Base-by-base conservation (phyloP, 306 rosid genomes). In the Comarum palustre region DNA sequence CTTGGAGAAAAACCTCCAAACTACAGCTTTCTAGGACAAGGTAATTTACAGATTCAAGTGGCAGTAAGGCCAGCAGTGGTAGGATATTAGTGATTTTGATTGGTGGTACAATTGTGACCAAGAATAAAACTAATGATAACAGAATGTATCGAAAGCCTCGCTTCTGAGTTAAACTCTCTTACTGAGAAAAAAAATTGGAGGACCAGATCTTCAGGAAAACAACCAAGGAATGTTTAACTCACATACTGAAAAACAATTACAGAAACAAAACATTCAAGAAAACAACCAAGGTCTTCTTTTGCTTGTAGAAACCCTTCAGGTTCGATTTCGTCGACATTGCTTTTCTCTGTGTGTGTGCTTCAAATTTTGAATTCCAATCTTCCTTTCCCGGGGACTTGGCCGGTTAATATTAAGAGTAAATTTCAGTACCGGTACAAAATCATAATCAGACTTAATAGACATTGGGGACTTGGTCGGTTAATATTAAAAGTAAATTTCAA, bases 221-320 rank as follows among this genome's bases (percentile, higher is more conserved):
- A 46, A 48, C 3, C 55, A 17, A 0, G 3, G 45, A 41, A 41
- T 41, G 13, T 41, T 10, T 2, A 41, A 41, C 16, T 46, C 50
- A 13, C 48, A 46, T 3, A 1, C 27, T 52, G 8, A 8, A n/a
- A 8, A 51, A 51, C 14, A 43, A 17, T 17, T 48, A 3, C 2
- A 47, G 24, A 1, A 50, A 19, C 52, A 50, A 4, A 19, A 15
- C 19, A 8, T 51, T 20, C 12, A n/a, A 51, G 58, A 51, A n/a
- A 51, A 51, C 58, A 51, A 52, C 5, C 27, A n/a, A 0, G 0
- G 51, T 78, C 78, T 90, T 90, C 87, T 27, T 83, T 71, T 88
- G 93, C 77, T 80, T 58, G 84, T 84, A 88, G 74, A 88, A 86
- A 42, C 85, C 82, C 77, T 87, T 90, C 82, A 89, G 82, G 32